Percentiles rank a stretch among this genome's conserved stretches.
Evolutionary conservation across 2,329 filamentous ascomycete species (phyloP).

Genomic region (Botrytis elliptica): DNA sequence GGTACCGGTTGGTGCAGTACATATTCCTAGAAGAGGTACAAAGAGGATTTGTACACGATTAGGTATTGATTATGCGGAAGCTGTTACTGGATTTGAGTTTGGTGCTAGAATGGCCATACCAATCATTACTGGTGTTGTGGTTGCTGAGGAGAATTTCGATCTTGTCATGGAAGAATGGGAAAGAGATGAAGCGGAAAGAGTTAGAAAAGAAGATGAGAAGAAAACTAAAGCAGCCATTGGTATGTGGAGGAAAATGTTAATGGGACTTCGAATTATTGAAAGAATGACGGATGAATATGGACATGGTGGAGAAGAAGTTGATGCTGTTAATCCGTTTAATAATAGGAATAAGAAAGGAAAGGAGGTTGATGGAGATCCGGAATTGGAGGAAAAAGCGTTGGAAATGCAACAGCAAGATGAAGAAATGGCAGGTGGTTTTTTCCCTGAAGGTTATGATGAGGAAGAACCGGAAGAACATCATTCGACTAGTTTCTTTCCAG

Average conservation of each 20-base stretch:
- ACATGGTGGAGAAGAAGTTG: constrained; percentile 49
- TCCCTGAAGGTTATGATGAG: constrained; percentile 56
- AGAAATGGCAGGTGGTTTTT: constrained; percentile 60
- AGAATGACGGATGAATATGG: constrained; percentile 76
- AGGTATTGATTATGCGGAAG: constrained; percentile 86
- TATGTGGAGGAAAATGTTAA: constrained; percentile 83
- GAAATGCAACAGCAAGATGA: constrained; percentile 44
- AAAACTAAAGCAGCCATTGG: constrained; percentile 69
- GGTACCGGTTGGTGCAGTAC: constrained; percentile 80
- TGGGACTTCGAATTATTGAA: constrained; percentile 79
- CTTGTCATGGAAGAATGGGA: constrained; percentile 75
- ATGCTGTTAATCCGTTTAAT: constrained; percentile 55
- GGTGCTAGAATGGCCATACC: constrained; percentile 92
- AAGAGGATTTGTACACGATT: constrained; percentile 80
- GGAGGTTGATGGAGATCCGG: constrained; percentile 33
- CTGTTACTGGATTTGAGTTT: constrained; percentile 95
- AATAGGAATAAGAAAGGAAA: constrained; percentile 41
- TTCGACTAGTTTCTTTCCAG: constrained; percentile 36
- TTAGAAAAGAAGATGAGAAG: constrained; percentile 80
- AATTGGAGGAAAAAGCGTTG: constrained; percentile 31
- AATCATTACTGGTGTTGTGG: constrained; percentile 84
- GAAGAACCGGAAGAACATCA: constrained; percentile 40
- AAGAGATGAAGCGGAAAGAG: constrained; percentile 71
- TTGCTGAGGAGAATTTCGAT: constrained; percentile 76
- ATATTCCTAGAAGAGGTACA: constrained; percentile 76